Conservation (phyloP, 345 rosid species). For the Eucalyptus marginata region DNA sequence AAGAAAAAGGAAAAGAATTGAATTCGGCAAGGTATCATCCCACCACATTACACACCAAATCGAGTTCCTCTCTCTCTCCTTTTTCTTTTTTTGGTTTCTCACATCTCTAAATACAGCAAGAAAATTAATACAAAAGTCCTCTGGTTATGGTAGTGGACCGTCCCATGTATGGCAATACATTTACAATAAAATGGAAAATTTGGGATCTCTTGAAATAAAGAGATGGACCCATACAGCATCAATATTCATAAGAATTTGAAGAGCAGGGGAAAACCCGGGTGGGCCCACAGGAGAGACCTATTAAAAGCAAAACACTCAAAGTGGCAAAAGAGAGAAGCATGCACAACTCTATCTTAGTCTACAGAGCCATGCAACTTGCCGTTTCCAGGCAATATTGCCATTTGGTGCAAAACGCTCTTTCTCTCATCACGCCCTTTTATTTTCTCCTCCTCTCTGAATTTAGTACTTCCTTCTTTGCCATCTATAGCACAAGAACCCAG, state of each 20-base stretch:
- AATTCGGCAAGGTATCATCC: not conserved
- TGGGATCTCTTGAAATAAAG: not conserved
- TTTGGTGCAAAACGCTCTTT: constrained; percentile 11
- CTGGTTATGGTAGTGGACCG: not conserved
- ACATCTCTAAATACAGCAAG: not conserved
- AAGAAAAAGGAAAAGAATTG: not conserved
- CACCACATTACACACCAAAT: not conserved
- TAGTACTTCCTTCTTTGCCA: constrained; percentile 20
- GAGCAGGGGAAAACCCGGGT: not conserved
- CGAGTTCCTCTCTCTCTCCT: not conserved
- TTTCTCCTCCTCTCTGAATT: constrained; percentile 18
- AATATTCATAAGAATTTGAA: not conserved
- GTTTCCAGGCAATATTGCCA: constrained; percentile 19
- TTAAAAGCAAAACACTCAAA: not conserved
- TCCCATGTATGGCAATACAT: constrained; percentile 2
- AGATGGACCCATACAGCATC: not conserved
- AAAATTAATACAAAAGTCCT: not conserved
- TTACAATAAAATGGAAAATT: constrained; percentile 10
- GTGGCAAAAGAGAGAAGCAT: constrained; percentile 7
- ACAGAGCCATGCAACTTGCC: constrained; percentile 60
- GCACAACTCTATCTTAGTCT: not conserved
- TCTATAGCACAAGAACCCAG: constrained; percentile 9
- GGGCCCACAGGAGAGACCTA: not conserved
- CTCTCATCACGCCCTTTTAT: not conserved
- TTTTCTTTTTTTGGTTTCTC: not conserved